These are phyloP conservation scores for Wickerhamomyces queroliae DNA, from an alignment of 805 yeast species.

Conservation along the genomic window DNA sequence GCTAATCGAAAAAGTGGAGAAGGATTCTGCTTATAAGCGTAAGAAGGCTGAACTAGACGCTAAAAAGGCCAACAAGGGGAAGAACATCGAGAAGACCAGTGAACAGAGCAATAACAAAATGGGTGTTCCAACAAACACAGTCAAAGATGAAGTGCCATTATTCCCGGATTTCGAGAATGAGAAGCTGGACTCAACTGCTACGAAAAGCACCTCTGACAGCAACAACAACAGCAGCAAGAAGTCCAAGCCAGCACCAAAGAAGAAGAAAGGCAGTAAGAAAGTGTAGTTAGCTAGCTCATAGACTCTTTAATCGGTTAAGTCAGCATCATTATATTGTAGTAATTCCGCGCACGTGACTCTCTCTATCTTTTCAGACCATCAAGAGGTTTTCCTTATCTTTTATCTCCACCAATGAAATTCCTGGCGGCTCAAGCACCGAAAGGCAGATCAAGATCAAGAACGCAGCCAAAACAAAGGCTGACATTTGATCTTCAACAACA, in stretches of 20 bases:
- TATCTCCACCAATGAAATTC: constrained; percentile 1
- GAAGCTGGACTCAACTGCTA: neutral
- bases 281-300: too few species aligned
- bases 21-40: constrained; percentile 61
- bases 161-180: constrained; percentile 22
- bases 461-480: too few species aligned
- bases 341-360: neutral
- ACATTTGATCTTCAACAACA: too few species aligned
- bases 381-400: neutral
- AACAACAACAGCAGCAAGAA: constrained; percentile 14
- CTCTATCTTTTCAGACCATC: neutral
- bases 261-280: too few species aligned
- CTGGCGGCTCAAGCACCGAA: too few species aligned
- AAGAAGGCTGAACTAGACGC: constrained; percentile 29
- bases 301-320: neutral
- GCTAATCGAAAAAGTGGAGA: constrained; percentile 57
- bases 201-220: constrained; percentile 17
- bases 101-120: constrained; percentile 4
- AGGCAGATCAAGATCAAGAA: too few species aligned
- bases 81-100: constrained; percentile 7
- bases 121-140: neutral
- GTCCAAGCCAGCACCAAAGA: too few species aligned
- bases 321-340: neutral
- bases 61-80: constrained; percentile 9
- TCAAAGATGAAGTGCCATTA: constrained; percentile 18